Conservation (phyloP, 371 early-diverging fungal genomes). For the Mucor indicus region DNA sequence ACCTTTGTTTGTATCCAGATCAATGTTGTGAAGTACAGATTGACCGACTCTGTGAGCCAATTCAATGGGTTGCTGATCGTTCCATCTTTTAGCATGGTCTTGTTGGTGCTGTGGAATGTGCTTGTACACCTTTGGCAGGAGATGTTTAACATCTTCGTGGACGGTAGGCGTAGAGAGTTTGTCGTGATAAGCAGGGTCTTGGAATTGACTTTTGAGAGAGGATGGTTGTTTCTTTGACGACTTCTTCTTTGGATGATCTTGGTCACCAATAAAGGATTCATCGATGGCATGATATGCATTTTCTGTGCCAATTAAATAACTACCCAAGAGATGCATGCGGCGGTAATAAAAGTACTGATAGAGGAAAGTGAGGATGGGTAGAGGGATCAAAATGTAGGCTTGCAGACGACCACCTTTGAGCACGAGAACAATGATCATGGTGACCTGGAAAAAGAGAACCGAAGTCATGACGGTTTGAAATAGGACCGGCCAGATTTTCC, state of each 20-base stretch:
- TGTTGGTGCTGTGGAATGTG: background rate
- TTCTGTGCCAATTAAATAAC: conserved; percentile 29
- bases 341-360: conserved; percentile 52
- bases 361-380: conserved; percentile 56
- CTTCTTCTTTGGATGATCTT: background rate
- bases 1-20: conserved; percentile 10
- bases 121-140: conserved; percentile 46
- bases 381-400: conserved; percentile 51
- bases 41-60: conserved; percentile 11
- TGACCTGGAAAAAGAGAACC: conserved; percentile 64
- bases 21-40: conserved; percentile 9
- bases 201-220: conserved; percentile 40
- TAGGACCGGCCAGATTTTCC: conserved; percentile 72
- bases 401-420: conserved; percentile 41
- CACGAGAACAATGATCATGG: conserved; percentile 57
- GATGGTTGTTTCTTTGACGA: conserved; percentile 2
- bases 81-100: too few relatives aligned
- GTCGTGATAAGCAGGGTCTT: conserved; percentile 46
- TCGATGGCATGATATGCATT: background rate
- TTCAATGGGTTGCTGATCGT: conserved; percentile 11
- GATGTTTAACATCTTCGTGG: conserved; percentile 48
- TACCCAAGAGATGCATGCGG: conserved; percentile 29
- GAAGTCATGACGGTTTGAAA: conserved; percentile 67
- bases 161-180: conserved; percentile 47
- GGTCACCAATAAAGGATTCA: conserved; percentile 4